phyloP scores from a whole-genome alignment of 2,329 filamentous ascomycete species.

The Epicoccum nigrum region DNA sequence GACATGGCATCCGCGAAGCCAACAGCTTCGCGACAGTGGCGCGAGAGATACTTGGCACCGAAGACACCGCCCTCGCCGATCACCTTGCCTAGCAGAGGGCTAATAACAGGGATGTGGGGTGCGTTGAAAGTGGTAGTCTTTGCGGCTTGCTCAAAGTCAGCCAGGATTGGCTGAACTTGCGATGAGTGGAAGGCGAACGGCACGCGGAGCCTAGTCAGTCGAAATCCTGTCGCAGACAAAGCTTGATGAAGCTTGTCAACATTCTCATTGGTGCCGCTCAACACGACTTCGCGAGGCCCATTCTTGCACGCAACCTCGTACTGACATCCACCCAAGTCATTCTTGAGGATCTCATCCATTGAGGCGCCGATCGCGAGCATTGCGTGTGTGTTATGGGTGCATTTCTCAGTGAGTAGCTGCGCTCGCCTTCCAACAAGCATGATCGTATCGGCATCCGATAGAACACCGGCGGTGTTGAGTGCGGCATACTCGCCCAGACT shows the following conservation, averaged over 20 bases:
- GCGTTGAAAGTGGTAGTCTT: not conserved
- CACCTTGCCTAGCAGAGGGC: not conserved
- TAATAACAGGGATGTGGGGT: not conserved
- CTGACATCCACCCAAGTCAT: not conserved
- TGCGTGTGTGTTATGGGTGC: not conserved
- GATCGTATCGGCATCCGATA: constrained; percentile 40
- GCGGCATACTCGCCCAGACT: constrained; percentile 51
- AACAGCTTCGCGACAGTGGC: constrained; percentile 30
- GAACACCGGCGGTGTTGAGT: constrained; percentile 41
- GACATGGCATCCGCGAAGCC: not conserved
- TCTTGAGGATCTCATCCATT: not conserved
- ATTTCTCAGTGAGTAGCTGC: not conserved
- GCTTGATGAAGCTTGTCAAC: not conserved
- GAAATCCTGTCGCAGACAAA: not conserved
- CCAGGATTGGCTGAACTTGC: not conserved
- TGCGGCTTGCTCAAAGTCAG: not conserved
- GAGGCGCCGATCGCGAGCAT: not conserved
- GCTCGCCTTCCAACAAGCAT: constrained; percentile 37
- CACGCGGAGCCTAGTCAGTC: not conserved
- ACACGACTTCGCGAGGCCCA: not conserved
- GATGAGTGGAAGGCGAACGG: not conserved
- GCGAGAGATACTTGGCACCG: not conserved
- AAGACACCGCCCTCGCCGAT: not conserved
- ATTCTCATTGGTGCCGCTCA: not conserved
- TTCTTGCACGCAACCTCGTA: not conserved